Conservation (phyloP, 169 alveolate genomes). For the Cryptosporidium andersoni region DNA sequence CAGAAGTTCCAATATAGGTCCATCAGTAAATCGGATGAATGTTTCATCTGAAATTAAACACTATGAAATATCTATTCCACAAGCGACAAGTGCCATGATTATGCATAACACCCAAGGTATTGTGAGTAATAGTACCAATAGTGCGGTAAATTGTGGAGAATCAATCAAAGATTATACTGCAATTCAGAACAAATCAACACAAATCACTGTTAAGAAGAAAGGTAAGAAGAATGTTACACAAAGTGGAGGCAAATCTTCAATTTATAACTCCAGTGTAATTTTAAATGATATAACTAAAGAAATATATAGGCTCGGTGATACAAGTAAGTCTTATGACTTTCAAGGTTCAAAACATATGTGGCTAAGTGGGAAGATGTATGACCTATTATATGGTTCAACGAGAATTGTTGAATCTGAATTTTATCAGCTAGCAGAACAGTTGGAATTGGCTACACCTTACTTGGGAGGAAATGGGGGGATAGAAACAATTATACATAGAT, state of each 20-base stretch:
- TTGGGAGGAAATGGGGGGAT: slow-evolving; percentile 32
- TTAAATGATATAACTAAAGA: slow-evolving; percentile 29
- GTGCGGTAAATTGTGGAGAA: background rate
- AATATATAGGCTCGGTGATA: slow-evolving; percentile 25
- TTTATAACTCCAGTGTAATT: slow-evolving; percentile 26
- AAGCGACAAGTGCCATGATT: background rate
- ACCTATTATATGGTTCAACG: slow-evolving; percentile 47
- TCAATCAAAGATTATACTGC: background rate
- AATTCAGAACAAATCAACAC: background rate
- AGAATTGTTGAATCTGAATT: slow-evolving; percentile 49
- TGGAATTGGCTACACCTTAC: slow-evolving; percentile 47
- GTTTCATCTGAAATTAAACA: slow-evolving; percentile 6
- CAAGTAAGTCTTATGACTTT: background rate
- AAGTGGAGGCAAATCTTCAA: background rate
- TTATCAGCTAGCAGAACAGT: slow-evolving; percentile 55
- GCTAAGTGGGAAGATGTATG: slow-evolving; percentile 49
- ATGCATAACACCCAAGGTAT: background rate
- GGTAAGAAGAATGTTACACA: background rate
- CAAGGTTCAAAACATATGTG: slow-evolving; percentile 17
- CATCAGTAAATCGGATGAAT: background rate
- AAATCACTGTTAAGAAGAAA: background rate
- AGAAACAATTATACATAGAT: slow-evolving; percentile 59
- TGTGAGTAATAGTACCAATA: background rate
- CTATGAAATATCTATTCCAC: slow-evolving; percentile 29
- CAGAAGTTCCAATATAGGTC: background rate